Percentiles rank a stretch among this genome's conserved stretches.
These are phyloP conservation scores for Fusarium redolens DNA, from an alignment of 2,329 filamentous ascomycete species.

Conservation along the genomic window DNA sequence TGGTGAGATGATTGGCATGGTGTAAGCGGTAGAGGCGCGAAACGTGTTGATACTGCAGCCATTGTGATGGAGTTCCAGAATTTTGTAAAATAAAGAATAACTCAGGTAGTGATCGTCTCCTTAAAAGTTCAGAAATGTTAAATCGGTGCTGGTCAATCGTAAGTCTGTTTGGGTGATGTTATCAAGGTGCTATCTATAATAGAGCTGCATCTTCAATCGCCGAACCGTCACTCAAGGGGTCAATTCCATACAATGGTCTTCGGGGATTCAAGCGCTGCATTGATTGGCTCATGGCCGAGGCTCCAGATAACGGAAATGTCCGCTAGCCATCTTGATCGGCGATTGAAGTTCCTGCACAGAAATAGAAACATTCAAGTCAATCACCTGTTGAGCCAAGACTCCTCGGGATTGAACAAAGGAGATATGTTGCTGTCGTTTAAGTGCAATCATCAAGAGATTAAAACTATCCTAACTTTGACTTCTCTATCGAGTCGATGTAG, in stretches of 20 bases:
- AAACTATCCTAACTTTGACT: rapidly evolving
- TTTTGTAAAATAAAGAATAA: too few species aligned
- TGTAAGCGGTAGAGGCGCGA: constrained; percentile 1
- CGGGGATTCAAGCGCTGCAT: not conserved
- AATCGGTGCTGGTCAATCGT: not conserved
- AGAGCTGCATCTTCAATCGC: not conserved
- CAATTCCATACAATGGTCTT: rapidly evolving
- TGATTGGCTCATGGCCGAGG: not conserved
- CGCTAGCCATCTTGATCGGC: not conserved
- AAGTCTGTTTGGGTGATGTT: not conserved
- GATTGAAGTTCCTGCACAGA: not conserved
- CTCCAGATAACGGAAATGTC: not conserved
- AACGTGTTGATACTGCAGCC: constrained; percentile 12
- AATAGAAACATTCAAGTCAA: not conserved
- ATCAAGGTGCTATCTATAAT: not conserved
- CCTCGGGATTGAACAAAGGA: not conserved
- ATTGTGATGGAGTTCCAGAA: not conserved
- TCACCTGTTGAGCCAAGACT: too few species aligned
- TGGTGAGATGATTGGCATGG: not conserved
- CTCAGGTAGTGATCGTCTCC: too few species aligned
- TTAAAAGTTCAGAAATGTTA: too few species aligned
- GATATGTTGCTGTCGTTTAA: rapidly evolving
- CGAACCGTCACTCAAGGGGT: not conserved
- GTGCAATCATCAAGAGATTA: rapidly evolving
- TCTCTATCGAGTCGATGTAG: not conserved